Conservation (phyloP, 176 grass and related monocot genomes). For the Lolium multiflorum region DNA sequence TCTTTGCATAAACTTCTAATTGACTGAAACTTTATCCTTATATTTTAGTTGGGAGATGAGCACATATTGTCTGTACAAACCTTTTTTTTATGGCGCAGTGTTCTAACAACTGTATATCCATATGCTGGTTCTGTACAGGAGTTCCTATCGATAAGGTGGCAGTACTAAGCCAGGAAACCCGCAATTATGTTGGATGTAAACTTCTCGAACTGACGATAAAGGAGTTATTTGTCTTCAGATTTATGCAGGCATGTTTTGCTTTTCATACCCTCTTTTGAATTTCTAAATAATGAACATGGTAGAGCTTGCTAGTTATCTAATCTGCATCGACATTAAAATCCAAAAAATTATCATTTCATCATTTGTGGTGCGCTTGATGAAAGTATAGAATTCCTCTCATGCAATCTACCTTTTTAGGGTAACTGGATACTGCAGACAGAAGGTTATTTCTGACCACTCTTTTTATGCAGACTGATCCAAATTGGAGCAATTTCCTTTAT, state of each 20-base stretch:
- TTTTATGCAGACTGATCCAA: constrained; percentile 92
- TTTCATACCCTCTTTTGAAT: constrained; percentile 37
- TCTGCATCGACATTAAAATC: neutral
- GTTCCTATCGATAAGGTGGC: constrained; percentile 88
- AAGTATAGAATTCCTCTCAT: neutral
- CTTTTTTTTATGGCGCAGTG: neutral
- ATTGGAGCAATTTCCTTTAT: constrained; percentile 96
- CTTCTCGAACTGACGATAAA: constrained; percentile 91
- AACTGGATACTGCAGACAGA: constrained; percentile 9
- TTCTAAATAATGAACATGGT: neutral
- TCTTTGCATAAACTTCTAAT: neutral
- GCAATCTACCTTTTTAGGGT: neutral
- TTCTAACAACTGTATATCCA: constrained; percentile 21
- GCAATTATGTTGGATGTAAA: constrained; percentile 84
- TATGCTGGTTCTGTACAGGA: constrained; percentile 61
- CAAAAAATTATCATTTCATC: neutral
- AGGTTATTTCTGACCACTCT: neutral
- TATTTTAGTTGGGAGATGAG: neutral
- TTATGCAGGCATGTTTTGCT: constrained; percentile 83
- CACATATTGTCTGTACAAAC: neutral
- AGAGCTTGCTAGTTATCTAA: constrained; percentile 7
- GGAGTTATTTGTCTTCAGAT: constrained; percentile 94
- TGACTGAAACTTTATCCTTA: constrained; percentile 11
- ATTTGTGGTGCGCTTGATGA: neutral
- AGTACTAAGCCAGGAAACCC: constrained; percentile 82